Evolutionary conservation across 192 early-diverging fungal genomes (phyloP).

Genomic region (Linnemannia zychae): DNA sequence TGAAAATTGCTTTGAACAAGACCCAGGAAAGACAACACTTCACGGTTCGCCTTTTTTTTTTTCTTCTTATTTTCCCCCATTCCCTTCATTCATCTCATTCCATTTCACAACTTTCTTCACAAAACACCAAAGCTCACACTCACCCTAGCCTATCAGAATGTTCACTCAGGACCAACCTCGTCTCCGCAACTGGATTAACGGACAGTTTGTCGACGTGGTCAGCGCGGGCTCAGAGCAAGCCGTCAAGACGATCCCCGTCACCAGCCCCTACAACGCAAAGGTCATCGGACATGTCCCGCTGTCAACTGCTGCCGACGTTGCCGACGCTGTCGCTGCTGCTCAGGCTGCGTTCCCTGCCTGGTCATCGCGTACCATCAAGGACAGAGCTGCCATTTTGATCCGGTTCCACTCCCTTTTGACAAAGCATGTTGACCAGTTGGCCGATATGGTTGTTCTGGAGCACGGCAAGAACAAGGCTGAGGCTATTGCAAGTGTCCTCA

Average conservation of each 20-base stretch:
- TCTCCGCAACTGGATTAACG: conserved; percentile 56
- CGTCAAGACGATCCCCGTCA: conserved; percentile 52
- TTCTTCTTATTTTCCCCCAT: background rate
- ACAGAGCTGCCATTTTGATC: conserved; percentile 74
- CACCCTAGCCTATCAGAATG: conserved; percentile 32
- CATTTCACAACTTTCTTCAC: background rate
- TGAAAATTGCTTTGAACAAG: background rate
- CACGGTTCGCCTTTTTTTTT: background rate
- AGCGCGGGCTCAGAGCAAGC: background rate
- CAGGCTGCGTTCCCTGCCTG: conserved; percentile 67
- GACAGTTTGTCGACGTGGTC: conserved; percentile 43
- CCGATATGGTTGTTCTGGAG: conserved; percentile 78
- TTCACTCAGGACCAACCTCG: conserved; percentile 47
- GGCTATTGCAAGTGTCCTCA: conserved; percentile 78
- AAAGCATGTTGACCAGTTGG: conserved; percentile 74
- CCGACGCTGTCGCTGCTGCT: conserved; percentile 70
- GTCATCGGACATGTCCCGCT: conserved; percentile 76
- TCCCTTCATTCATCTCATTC: conserved; percentile 8
- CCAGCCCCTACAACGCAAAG: conserved; percentile 72
- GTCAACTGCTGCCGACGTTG: conserved; percentile 69
- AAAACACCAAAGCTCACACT: background rate
- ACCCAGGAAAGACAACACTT: background rate
- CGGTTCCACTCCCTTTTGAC: conserved; percentile 69
- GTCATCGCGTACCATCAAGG: conserved; percentile 77
- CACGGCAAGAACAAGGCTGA: conserved; percentile 86